Conservation (phyloP, 1,139 yeast species). For the Pichia sp. region DNA sequence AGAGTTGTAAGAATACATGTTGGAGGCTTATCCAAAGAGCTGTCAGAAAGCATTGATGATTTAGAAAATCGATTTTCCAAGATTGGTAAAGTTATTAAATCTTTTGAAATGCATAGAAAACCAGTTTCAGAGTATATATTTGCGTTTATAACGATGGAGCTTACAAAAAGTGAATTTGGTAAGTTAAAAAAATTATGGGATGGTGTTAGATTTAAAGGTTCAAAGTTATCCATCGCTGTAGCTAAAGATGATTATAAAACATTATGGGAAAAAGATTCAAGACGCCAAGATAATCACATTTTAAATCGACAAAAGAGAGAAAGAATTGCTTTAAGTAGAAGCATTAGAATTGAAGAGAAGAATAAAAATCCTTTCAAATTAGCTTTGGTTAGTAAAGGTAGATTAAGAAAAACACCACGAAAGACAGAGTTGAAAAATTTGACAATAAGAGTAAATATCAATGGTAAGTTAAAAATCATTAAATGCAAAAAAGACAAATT, state of each 20-base stretch:
- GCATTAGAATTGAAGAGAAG: constrained; percentile 30
- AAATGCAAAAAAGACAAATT: constrained; percentile 66
- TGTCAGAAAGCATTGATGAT: constrained; percentile 40
- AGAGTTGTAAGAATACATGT: constrained; percentile 45
- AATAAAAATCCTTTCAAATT: constrained; percentile 25
- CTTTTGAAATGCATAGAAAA: constrained; percentile 42
- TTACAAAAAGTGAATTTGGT: constrained; percentile 39
- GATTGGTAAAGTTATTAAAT: constrained; percentile 41
- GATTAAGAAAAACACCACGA: constrained; percentile 52
- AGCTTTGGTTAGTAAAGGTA: constrained; percentile 46
- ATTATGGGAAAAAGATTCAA: constrained; percentile 39
- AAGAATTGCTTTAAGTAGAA: constrained; percentile 34
- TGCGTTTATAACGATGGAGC: constrained; percentile 58
- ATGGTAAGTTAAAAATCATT: constrained; percentile 53
- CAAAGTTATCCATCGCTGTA: constrained; percentile 47
- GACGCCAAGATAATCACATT: constrained; percentile 35
- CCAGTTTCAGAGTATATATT: constrained; percentile 46
- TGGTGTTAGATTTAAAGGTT: constrained; percentile 72
- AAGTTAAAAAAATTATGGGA: constrained; percentile 53
- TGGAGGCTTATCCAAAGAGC: constrained; percentile 55
- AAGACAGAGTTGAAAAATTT: constrained; percentile 42
- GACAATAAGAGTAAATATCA: constrained; percentile 60
- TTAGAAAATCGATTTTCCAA: constrained; percentile 43
- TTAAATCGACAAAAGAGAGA: constrained; percentile 29
- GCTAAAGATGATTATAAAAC: constrained; percentile 43